Evolutionary conservation across 768 basidiomycete species (phyloP).

Genomic region (Sporobolomyces phaffii): DNA sequence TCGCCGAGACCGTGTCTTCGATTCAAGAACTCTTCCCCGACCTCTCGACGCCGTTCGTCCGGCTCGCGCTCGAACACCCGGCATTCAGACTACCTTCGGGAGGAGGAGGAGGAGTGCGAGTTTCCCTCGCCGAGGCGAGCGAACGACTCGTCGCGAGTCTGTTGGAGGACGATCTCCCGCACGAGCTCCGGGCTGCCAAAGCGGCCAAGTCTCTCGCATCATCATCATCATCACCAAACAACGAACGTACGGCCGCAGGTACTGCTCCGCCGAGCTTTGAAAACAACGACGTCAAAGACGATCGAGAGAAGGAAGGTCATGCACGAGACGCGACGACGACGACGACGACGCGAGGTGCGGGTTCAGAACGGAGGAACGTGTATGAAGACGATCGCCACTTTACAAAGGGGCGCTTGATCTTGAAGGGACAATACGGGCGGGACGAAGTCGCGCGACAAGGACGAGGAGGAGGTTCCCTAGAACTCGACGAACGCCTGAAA

Average conservation of each 20-base stretch:
- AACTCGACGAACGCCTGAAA: slow-evolving; percentile 62
- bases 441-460: no score
- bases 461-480: background rate
- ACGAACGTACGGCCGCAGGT: slow-evolving; percentile 35
- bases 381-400: no score
- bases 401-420: no score
- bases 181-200: no score
- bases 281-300: slow-evolving; percentile 40
- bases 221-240: no score
- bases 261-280: no score
- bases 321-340: no score
- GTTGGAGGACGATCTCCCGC: background rate
- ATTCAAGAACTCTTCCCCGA: slow-evolving; percentile 73
- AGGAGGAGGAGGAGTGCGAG: background rate
- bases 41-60: slow-evolving; percentile 55
- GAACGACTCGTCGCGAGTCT: background rate
- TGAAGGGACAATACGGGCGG: no score
- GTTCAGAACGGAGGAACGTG: no score
- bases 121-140: background rate
- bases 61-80: slow-evolving; percentile 12
- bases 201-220: no score
- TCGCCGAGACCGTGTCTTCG: slow-evolving; percentile 51
- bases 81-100: slow-evolving; percentile 41
- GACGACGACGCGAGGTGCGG: no score
- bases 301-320: slow-evolving; percentile 57